Evolutionary conservation across 2,329 filamentous ascomycete species (phyloP).

Genomic region (Mycosphaerella sp.): DNA sequence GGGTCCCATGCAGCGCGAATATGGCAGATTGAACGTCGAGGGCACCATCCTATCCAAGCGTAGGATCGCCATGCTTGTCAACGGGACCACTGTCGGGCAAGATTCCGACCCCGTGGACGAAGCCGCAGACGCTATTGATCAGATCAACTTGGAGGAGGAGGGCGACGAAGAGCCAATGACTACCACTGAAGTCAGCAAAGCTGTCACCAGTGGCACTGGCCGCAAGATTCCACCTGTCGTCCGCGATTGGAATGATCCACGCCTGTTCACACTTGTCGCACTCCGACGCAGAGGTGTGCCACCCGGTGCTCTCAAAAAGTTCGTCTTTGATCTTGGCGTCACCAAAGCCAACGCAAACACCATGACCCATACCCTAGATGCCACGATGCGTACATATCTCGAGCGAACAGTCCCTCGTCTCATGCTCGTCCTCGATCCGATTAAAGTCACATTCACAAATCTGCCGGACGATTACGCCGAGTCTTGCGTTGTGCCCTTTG

Average conservation of each 20-base stretch:
- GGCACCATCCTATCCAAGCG: conserved; percentile 86
- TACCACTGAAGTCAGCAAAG: conserved; percentile 23
- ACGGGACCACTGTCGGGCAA: conserved; percentile 46
- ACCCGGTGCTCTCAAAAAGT: conserved; percentile 79
- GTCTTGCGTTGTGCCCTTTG: conserved; percentile 68
- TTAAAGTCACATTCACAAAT: conserved; percentile 76
- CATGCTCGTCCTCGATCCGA: conserved; percentile 81
- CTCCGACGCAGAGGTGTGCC: conserved; percentile 80
- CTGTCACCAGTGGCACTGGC: conserved; percentile 18
- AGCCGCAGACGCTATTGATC: conserved; percentile 31
- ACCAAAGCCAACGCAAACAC: conserved; percentile 76
- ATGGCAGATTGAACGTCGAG: conserved; percentile 67
- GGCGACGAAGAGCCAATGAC: conserved; percentile 33
- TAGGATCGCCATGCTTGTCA: conserved; percentile 71
- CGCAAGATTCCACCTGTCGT: conserved; percentile 51
- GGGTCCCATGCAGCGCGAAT: conserved; percentile 83
- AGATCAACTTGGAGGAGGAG: conserved; percentile 40
- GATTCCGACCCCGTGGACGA: conserved; percentile 23
- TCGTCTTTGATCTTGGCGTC: conserved; percentile 85
- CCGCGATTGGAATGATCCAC: conserved; percentile 83
- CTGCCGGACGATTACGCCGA: conserved; percentile 60
- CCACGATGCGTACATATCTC: conserved; percentile 76
- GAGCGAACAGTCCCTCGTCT: conserved; percentile 82
- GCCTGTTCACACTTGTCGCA: conserved; percentile 79
- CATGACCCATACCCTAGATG: conserved; percentile 74